Base-by-base conservation (phyloP, 2,329 filamentous ascomycete genomes). In the Sordariomycetes sp. region DNA sequence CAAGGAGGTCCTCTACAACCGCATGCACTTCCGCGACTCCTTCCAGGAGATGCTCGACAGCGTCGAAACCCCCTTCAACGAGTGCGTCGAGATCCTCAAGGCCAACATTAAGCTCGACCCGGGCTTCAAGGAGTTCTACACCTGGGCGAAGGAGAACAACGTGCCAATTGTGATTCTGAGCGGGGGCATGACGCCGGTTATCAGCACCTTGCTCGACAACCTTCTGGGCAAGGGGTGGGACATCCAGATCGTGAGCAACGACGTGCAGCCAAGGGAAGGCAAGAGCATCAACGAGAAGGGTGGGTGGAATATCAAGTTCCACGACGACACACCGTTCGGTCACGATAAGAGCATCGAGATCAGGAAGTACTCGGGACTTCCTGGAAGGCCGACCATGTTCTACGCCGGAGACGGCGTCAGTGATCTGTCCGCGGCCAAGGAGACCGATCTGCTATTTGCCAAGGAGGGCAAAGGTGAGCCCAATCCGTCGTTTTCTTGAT, bases 281-380 rank as follows among this genome's bases (percentile, higher is more conserved):
- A 86, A 86, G 70, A 69, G 62, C 47, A 82, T 93, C 53, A 81
- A 92, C 46, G 75, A 86, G 33, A 75, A 83, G 52, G 76, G 75
- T 14, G 90, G 87, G 20, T 98, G 92, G 92, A 68, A 81, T 50
- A 90, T 98, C 47, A 51, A 51, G n/a, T 50, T 36, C 34, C 28
- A 26, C 31, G 36, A 41, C 21, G 39, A 41, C 15, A 85, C 82
- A 52, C 72, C 79, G 38, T 93, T 93, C 49, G 92, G 92, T n/a
- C 92, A 98, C 55, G 90, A 98, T 70, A 98, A 98, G 74, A 88
- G 82, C 18, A 68, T 90, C 35, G 86, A 92, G 54, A 86, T 98
- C 49, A 78, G 85, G 44, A 86, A 86, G 33, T 96, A 96, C 61
- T 80, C 82, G 3, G 68, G 76, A 18, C 68, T 94, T 28, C 78